Evolutionary conservation across 2,329 filamentous ascomycete genomes (phyloP).

Genomic region (Botrytis byssoidea): DNA sequence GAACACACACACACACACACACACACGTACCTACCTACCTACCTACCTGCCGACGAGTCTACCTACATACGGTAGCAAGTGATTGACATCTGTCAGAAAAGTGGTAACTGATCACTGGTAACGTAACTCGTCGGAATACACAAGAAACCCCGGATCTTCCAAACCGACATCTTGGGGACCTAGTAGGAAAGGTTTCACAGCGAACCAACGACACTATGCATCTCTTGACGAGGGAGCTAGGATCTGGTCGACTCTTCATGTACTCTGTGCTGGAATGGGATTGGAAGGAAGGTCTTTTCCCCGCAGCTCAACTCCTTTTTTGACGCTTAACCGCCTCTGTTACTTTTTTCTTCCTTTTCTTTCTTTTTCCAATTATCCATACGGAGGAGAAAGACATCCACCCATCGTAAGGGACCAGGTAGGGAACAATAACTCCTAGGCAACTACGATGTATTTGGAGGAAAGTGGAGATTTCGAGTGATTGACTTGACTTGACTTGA

Average conservation of each 20-base stretch:
- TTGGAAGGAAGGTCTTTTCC: not conserved
- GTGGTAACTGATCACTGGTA: not conserved
- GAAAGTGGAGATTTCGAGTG: not conserved
- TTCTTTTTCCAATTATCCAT: not conserved
- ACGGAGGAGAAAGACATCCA: not conserved
- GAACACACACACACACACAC: not conserved
- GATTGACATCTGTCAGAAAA: slow-evolving; percentile 3
- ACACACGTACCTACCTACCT: too few relatives aligned
- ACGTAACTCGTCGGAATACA: not conserved
- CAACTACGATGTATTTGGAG: not conserved
- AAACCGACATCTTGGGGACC: slow-evolving; percentile 1
- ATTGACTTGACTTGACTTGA: too few relatives aligned
- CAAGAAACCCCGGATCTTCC: slow-evolving; percentile 5
- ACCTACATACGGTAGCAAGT: not conserved
- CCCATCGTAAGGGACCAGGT: not conserved
- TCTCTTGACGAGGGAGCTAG: not conserved
- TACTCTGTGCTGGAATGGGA: not conserved
- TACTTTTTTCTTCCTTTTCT: not conserved
- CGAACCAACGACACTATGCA: not conserved
- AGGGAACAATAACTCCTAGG: not conserved
- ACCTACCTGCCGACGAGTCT: too few relatives aligned
- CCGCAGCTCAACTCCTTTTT: not conserved
- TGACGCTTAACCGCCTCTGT: not conserved
- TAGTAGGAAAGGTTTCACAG: not conserved
- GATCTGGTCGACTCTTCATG: not conserved